Base-by-base conservation (phyloP, 768 basidiomycete species). In the Chalciporus piperatus region DNA sequence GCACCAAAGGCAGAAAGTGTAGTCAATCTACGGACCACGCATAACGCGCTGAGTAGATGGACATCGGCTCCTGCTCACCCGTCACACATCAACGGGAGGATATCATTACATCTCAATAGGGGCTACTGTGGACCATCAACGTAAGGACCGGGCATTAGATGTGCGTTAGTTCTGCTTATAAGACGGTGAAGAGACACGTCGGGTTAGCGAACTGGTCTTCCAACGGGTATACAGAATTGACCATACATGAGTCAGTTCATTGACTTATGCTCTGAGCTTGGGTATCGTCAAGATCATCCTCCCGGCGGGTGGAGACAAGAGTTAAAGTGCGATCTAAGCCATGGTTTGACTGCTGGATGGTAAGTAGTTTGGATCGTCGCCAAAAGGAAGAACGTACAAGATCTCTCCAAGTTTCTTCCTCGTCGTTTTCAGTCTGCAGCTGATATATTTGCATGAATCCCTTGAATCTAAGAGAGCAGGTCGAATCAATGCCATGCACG, bases 401-500 rank as follows among this genome's bases (percentile, higher is more conserved):
- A 73, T 91, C 89, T 68, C 79, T 75, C 88, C 87, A 92, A 8
- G 89, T 92, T 70, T 92, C 87, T 65, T 84, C 84, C 58, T 89
- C 87, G 56, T 91, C 89, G 55, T 82, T 87, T 59, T 89, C 86
- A 1, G 87, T 89, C 65, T 92, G 90, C n/a, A 91, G 70, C 59
- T 89, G 85, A 61, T 91, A 92, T 48, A 92, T 81, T 64, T 91
- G 87, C 64, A 89, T 63, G 62, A 92, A 91, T 2, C 89, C 89
- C 63, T 85, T 84, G 63, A 89, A 82, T 16, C 89, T 91, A 45
- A 14, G 39, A 19, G 14, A 35, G 14, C 20, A 17, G 2, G 41
- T 43, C 20, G 25, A 49, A 48, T 45, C 6, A 37, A 28, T 42
- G 20, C 12, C 33, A 12, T 16, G 32, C 17, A 44, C 23, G 44